Base-by-base conservation (phyloP, 257 asterid genomes). In the Penstemon eatonii region DNA sequence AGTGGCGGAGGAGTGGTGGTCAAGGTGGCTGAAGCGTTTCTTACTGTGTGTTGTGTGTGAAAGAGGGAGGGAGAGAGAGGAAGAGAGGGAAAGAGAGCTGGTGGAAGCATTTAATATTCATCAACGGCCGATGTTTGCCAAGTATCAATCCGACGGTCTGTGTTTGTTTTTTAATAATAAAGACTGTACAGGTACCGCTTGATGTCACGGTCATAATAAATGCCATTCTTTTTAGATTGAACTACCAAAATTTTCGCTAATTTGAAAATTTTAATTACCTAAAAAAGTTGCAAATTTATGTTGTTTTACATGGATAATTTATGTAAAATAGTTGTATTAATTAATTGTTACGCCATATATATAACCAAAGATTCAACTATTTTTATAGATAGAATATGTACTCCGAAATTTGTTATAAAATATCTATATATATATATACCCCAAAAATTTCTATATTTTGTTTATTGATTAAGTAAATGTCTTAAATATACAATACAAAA, bases 21-120 rank as follows among this genome's bases (percentile, higher is more conserved):
- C 78, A 67, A 56, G 81, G 67, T 75, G 80, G 81, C 79, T 65
- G 76, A 66, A 62, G 76, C 58, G 75, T 66, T 10, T 13, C 69
- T 15, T 43, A 70, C 6, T 65, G 73, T 58, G 78, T 67, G 74
- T 53, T 42, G 72, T n/a, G 73, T 59, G 85, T 19, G 73, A 11
- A 54, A 40, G 69, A 62, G 75, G 44, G 65, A 55, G 66, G 8
- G 62, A 2, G 66, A 68, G 41, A 65, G 75, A 68, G 36, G 40
- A 43, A 63, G 68, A 44, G 55, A 37, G 60, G 46, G 47, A 65
- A 38, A 13, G 70, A 50, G 39, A 64, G 70, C 15, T 46, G 36
- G 56, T 65, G 60, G 43, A 12, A 50, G 70, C 70, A 65, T 65
- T 65, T 51, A 65, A 65, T 65, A 39, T 40, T 7, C 10, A 65